Conservation (phyloP, 2,329 filamentous ascomycete genomes). For the Fonsecaea multimorphosa region DNA sequence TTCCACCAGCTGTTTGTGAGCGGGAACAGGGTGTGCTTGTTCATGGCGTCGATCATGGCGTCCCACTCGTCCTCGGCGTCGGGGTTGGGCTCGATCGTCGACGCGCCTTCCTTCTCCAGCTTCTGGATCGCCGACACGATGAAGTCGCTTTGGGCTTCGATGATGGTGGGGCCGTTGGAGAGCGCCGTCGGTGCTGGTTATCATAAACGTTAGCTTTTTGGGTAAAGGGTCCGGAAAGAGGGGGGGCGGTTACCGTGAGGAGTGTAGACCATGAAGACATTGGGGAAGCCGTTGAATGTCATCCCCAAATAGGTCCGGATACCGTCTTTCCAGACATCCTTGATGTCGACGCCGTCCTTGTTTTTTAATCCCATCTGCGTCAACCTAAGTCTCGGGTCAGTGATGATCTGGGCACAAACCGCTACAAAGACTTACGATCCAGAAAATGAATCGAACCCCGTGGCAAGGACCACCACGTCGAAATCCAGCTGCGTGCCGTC, state of each 20-base stretch:
- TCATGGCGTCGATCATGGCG: conserved; percentile 54
- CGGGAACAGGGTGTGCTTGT: conserved; percentile 57
- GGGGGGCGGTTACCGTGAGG: conserved; percentile 59
- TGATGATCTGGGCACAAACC: background rate
- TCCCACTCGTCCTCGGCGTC: conserved; percentile 59
- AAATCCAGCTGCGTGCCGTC: conserved; percentile 42
- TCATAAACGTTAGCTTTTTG: background rate
- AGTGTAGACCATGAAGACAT: conserved; percentile 61
- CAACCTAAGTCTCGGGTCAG: conserved; percentile 39
- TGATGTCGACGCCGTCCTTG: conserved; percentile 42
- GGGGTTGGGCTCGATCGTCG: conserved; percentile 57
- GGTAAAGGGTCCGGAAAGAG: no score
- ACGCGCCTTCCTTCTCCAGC: conserved; percentile 54
- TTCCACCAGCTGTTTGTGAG: conserved; percentile 61
- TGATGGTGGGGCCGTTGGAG: conserved; percentile 52
- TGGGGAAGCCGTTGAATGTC: conserved; percentile 52
- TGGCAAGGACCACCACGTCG: conserved; percentile 52
- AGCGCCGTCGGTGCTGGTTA: conserved; percentile 39
- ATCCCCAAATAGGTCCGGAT: conserved; percentile 53
- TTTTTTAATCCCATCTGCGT: conserved; percentile 50
- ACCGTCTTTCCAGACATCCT: conserved; percentile 47
- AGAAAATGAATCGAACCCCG: conserved; percentile 53
- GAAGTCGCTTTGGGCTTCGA: conserved; percentile 57
- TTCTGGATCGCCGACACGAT: conserved; percentile 57
- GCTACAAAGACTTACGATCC: conserved; percentile 37